Evolutionary conservation across 176 grass and related monocot species (phyloP).

Genomic region (Calamus simplicifolius): DNA sequence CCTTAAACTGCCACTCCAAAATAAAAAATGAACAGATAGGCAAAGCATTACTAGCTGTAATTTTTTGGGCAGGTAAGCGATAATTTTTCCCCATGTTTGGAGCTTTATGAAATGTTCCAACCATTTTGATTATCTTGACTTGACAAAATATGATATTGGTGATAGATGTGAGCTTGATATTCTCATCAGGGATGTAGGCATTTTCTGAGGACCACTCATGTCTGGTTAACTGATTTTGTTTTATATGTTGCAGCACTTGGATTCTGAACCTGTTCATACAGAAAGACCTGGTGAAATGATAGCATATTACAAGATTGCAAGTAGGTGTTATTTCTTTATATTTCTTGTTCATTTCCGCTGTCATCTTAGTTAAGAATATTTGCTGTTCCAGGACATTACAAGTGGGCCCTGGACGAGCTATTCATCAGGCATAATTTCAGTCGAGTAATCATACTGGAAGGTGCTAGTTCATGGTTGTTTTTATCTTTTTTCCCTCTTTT

Average conservation of each 20-base stretch:
- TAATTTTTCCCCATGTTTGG: too few species aligned
- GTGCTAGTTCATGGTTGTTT: slow-evolving; percentile 30
- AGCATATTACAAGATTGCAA: slow-evolving; percentile 99
- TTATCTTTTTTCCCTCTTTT: slow-evolving; percentile 11
- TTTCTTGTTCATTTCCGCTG: slow-evolving; percentile 5
- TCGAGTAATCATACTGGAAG: slow-evolving; percentile 97
- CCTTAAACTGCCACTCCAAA: too few species aligned
- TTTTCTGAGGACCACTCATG: too few species aligned
- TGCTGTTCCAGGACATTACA: slow-evolving; percentile 71
- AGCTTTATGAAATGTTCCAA: too few species aligned
- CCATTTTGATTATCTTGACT: too few species aligned
- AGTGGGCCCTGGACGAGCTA: slow-evolving; percentile 92
- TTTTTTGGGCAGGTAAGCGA: too few species aligned
- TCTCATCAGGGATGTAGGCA: too few species aligned
- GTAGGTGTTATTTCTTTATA: slow-evolving; percentile 42
- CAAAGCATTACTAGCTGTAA: too few species aligned
- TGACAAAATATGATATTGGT: too few species aligned
- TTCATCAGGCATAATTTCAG: slow-evolving; percentile 71
- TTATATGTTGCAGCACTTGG: slow-evolving; percentile 61
- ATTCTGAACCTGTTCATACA: slow-evolving; percentile 79
- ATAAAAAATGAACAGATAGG: too few species aligned
- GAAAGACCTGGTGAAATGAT: slow-evolving; percentile 86
- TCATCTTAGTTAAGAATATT: slow-evolving; percentile 23
- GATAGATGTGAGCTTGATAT: too few species aligned
- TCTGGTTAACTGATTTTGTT: slow-evolving; percentile 1